These are phyloP conservation scores for Fusarium sp. DNA, from an alignment of 2,329 filamentous ascomycete species.

Conservation along the genomic window DNA sequence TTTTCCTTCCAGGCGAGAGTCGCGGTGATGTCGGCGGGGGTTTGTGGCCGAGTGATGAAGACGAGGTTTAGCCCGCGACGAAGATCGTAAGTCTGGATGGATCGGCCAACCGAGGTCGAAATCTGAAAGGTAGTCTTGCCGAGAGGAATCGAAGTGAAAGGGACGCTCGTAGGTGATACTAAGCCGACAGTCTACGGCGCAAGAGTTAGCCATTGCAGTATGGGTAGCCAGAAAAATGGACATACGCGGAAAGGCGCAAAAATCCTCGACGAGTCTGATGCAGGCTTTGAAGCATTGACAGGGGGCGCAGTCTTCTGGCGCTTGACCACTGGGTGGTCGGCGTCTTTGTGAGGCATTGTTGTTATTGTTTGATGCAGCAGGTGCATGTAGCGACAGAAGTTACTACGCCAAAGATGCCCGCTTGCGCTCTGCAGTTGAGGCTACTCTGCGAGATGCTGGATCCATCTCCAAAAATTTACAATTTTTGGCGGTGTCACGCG, in stretches of 20 bases:
- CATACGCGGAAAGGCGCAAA: slow-evolving; percentile 94
- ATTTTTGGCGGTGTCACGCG: slow-evolving; percentile 51
- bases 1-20: slow-evolving; percentile 89
- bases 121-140: slow-evolving; percentile 98
- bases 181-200: slow-evolving; percentile 83
- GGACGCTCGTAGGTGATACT: slow-evolving; percentile 89
- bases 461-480: slow-evolving; percentile 47
- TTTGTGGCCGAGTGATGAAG: slow-evolving; percentile 93
- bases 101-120: slow-evolving; percentile 91
- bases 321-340: slow-evolving; percentile 77
- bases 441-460: slow-evolving; percentile 38
- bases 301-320: slow-evolving; percentile 72
- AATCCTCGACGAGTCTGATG: slow-evolving; percentile 76
- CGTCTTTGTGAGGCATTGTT: slow-evolving; percentile 70
- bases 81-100: slow-evolving; percentile 95
- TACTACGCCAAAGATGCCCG: slow-evolving; percentile 28
- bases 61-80: slow-evolving; percentile 90
- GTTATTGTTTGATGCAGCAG: slow-evolving; percentile 23
- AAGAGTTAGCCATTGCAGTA: slow-evolving; percentile 2
- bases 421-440: slow-evolving; percentile 39
- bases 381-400: slow-evolving; percentile 4
- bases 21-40: slow-evolving; percentile 86
- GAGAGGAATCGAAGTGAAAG: slow-evolving; percentile 88
- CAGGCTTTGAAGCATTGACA: slow-evolving; percentile 54
- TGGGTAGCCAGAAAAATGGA: slow-evolving; percentile 19